Evolutionary conservation across 495 filamentous ascomycete species (phyloP), one percentile per base, ranked within the genome.

Genomic region (Penicillium chermesinum): DNA sequence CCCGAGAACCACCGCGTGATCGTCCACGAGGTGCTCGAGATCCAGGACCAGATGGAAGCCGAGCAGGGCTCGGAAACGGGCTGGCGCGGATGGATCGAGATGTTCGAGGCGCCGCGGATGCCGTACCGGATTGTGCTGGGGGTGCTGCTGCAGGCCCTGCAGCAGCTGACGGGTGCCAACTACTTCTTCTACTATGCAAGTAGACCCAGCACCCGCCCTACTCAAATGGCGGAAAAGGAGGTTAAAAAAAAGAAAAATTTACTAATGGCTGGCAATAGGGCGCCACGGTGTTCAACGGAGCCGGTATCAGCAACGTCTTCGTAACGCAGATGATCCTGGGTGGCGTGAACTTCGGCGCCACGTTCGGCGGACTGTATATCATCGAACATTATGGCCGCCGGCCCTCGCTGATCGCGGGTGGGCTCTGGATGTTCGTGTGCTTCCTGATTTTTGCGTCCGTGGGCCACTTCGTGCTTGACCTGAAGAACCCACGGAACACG

Each of bases 111-210:
- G 0, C 82, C 83, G 1, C 70, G 80, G 22, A 88, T 89, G 85
- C 58, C 73, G 7, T 86, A 88, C 59, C 78, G 87, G 13, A 82
- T 85, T 1, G 21, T 74, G 0, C 63, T 90, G 0, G 87, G 86
- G 1, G 72, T 88, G 34, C 59, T 72, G 0, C 67, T 93, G 1
- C 86, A 90, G 45, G 61, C 61, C 7, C 41, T 71, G 19, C 64
- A 69, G 54, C 65, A 71, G 33, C 46, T 71, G 15, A 69, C 64
- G 0, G 67, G 67, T 35, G 66, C 64, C 19, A 71, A 71, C 52
- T 86, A 83, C 66, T 84, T 86, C 66, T 86, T 88, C 68, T 87
- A 88, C 65, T 89, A 86, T 55, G 82, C 83, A 20, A 51, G 58
- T 43, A n/a, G n/a, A n/a, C n/a, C n/a, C 27, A n/a, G 18, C 10